phyloP scores from a whole-genome alignment of 495 filamentous ascomycete genomes.

The Neurospora sp. region DNA sequence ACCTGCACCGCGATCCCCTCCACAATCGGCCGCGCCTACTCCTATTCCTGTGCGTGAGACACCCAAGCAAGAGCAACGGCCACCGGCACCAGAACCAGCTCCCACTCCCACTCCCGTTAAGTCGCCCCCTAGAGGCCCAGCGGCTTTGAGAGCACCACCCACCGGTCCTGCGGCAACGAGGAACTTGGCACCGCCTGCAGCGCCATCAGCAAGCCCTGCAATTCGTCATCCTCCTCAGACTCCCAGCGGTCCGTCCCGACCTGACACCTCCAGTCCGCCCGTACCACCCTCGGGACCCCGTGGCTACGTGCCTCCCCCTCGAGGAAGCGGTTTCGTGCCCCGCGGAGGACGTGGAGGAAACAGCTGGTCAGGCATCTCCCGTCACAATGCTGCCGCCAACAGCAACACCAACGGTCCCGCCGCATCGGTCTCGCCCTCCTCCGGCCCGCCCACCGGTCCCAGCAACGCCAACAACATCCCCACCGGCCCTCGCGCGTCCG shows the following conservation, averaged over 20 bases:
- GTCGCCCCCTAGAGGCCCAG: conserved; percentile 39
- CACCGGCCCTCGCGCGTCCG: background rate
- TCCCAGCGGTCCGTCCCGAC: conserved; percentile 21
- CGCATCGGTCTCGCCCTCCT: conserved; percentile 5
- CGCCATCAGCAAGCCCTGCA: conserved; percentile 20
- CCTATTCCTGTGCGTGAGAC: conserved; percentile 16
- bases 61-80: conserved; percentile 14
- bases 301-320: conserved; percentile 30
- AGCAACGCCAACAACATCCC: conserved; percentile 6
- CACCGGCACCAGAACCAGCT: conserved; percentile 13
- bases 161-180: conserved; percentile 36
- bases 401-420: background rate
- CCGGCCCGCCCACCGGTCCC: conserved; percentile 35
- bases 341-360: conserved; percentile 29
- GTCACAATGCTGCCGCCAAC: conserved; percentile 14
- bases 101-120: conserved; percentile 12
- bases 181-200: conserved; percentile 23
- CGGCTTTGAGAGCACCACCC: conserved; percentile 35
- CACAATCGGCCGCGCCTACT: conserved; percentile 10
- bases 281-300: conserved; percentile 37
- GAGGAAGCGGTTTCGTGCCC: conserved; percentile 23
- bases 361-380: conserved; percentile 24
- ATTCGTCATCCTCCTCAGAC: conserved; percentile 21
- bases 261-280: conserved; percentile 27
- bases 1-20: conserved; percentile 12